These are phyloP conservation scores for Alternaria burnsii DNA, from an alignment of 2,329 filamentous ascomycete species.

Conservation along the genomic window DNA sequence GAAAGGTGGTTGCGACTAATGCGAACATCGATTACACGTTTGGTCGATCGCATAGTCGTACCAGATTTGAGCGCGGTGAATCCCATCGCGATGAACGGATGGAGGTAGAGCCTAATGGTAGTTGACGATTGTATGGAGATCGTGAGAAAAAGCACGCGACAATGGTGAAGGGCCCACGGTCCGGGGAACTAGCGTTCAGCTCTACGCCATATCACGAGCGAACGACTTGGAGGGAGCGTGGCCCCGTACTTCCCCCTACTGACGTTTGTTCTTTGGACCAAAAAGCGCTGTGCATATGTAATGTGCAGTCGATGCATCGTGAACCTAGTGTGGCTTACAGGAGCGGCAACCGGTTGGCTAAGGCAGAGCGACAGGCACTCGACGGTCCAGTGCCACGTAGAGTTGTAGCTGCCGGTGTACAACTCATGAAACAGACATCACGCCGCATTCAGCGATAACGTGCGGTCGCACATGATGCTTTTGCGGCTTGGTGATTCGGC, in stretches of 20 bases:
- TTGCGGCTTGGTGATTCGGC: conserved; percentile 47
- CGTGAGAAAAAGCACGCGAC: conserved; percentile 30
- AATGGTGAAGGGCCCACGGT: conserved; percentile 36
- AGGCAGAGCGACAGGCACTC: conserved; percentile 20
- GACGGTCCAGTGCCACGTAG: conserved; percentile 34
- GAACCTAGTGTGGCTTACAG: conserved; percentile 19
- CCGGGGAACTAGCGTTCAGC: conserved; percentile 28
- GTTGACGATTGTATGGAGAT: conserved; percentile 35
- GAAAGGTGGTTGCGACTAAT: conserved; percentile 20
- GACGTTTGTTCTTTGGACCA: conserved; percentile 7
- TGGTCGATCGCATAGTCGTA: background rate
- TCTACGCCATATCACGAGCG: conserved; percentile 25
- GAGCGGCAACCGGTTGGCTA: conserved; percentile 11
- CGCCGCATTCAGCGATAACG: conserved; percentile 38
- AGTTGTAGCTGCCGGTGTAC: conserved; percentile 44
- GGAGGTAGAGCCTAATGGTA: conserved; percentile 3
- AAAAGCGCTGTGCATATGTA: conserved; percentile 4
- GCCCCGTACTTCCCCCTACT: background rate
- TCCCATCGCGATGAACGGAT: conserved; percentile 6
- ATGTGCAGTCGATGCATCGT: conserved; percentile 11
- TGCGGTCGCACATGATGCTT: conserved; percentile 48
- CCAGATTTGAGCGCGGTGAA: background rate
- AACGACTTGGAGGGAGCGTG: conserved; percentile 8
- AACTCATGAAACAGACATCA: conserved; percentile 53
- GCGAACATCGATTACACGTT: background rate